Conservation (phyloP, 768 basidiomycete species). For the Asterophora parasitica region DNA sequence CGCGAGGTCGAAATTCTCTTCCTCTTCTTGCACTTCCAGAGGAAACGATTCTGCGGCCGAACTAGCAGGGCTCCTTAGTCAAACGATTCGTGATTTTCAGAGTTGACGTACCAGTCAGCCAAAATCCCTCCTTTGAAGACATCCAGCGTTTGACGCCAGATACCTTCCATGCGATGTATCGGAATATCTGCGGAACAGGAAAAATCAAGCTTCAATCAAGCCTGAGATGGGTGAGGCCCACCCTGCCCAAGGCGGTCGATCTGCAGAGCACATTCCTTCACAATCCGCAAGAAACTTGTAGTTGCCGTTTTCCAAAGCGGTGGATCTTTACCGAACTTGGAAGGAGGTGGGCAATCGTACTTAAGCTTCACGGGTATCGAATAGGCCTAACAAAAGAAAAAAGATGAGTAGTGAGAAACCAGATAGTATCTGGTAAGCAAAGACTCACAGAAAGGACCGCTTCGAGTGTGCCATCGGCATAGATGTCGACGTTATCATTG, state of each 20-base stretch:
- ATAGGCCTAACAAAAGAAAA: constrained; percentile 54
- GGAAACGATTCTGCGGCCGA: constrained; percentile 52
- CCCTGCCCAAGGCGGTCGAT: constrained; percentile 48
- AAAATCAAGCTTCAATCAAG: neutral
- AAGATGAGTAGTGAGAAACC: neutral
- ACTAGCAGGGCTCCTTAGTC: constrained; percentile 27
- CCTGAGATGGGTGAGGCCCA: constrained; percentile 20
- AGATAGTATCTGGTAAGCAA: constrained; percentile 2
- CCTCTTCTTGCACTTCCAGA: constrained; percentile 62
- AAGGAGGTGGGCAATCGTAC: constrained; percentile 89
- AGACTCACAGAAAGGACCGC: constrained; percentile 65
- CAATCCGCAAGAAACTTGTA: constrained; percentile 65
- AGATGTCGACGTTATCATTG: constrained; percentile 57
- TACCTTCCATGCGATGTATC: constrained; percentile 64
- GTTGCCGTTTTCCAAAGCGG: constrained; percentile 98
- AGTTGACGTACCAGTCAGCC: constrained; percentile 63
- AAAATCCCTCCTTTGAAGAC: constrained; percentile 78
- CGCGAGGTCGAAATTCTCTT: constrained; percentile 82
- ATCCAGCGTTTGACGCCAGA: constrained; percentile 83
- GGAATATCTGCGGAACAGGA: constrained; percentile 41
- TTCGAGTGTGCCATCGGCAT: constrained; percentile 80
- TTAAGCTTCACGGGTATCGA: constrained; percentile 90
- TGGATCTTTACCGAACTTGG: constrained; percentile 79
- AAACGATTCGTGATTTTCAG: neutral
- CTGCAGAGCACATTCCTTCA: constrained; percentile 58